These are phyloP conservation scores for Fonsecaea pugnacius DNA, from an alignment of 2,329 filamentous ascomycete species.

Conservation along the genomic window DNA sequence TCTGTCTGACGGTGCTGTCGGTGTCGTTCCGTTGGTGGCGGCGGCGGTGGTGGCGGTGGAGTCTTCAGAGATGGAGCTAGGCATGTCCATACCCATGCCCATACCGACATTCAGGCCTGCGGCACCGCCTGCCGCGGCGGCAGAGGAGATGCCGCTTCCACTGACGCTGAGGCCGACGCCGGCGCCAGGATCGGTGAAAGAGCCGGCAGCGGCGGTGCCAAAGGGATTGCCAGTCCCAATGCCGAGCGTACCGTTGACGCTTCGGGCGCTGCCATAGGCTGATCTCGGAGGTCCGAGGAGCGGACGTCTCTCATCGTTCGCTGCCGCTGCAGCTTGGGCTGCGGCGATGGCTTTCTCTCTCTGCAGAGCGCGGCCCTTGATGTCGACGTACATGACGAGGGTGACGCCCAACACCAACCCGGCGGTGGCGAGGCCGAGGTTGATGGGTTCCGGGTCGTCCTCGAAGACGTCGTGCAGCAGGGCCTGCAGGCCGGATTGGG, in stretches of 20 bases:
- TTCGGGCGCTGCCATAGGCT: constrained; percentile 11
- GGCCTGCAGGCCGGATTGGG: constrained; percentile 77
- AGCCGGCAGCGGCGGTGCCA: neutral
- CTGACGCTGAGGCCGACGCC: neutral
- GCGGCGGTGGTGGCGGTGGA: neutral
- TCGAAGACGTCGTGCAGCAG: constrained; percentile 73
- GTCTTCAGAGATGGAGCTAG: neutral
- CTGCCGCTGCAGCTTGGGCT: constrained; percentile 5
- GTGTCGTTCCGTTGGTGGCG: neutral
- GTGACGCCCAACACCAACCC: constrained; percentile 68
- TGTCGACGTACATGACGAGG: constrained; percentile 70
- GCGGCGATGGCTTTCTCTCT: constrained; percentile 21
- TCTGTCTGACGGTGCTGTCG: neutral
- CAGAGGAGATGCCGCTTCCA: neutral
- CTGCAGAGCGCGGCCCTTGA: constrained; percentile 47
- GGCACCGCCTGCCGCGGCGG: neutral
- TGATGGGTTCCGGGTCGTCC: constrained; percentile 77
- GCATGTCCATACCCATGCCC: neutral
- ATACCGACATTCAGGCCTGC: neutral
- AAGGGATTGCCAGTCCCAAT: neutral
- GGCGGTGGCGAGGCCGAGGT: constrained; percentile 66
- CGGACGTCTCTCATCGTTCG: constrained; percentile 5
- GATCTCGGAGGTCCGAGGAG: neutral
- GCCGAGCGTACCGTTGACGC: neutral
- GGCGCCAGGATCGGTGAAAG: neutral